phyloP scores from a whole-genome alignment of 768 basidiomycete species.

The Psilocybe cubensis region DNA sequence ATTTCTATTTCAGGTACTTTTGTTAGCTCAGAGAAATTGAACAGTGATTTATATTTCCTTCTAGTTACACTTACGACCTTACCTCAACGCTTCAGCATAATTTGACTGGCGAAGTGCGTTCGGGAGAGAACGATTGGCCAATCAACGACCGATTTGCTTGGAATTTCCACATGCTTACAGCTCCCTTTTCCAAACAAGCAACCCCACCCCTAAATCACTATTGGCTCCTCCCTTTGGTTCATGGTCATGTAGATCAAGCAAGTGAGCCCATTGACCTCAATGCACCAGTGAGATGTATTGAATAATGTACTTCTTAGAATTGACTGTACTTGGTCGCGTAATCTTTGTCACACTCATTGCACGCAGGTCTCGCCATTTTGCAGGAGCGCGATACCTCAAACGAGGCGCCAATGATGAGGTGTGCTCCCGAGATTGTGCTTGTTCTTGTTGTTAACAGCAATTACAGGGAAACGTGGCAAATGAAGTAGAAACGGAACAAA shows the following conservation, averaged over 20 bases:
- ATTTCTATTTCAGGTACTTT: conserved; percentile 93
- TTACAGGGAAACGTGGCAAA: conserved; percentile 94
- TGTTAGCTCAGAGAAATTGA: background rate
- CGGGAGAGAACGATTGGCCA: conserved; percentile 53
- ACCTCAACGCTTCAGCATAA: conserved; percentile 96
- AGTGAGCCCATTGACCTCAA: conserved; percentile 56
- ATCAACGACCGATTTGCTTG: conserved; percentile 93
- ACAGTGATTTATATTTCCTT: background rate
- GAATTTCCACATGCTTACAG: conserved; percentile 88
- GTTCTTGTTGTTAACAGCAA: background rate
- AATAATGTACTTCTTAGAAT: conserved; percentile 53
- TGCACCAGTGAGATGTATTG: background rate
- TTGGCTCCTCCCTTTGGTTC: conserved; percentile 91
- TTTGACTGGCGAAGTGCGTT: conserved; percentile 61
- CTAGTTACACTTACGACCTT: conserved; percentile 93
- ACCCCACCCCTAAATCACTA: conserved; percentile 53
- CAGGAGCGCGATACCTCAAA: conserved; percentile 93
- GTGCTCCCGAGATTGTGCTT: background rate
- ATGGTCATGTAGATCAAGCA: conserved; percentile 98
- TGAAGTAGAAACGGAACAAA: conserved; percentile 98
- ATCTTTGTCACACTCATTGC: conserved; percentile 96
- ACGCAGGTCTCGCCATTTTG: conserved; percentile 91
- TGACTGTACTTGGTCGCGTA: conserved; percentile 87
- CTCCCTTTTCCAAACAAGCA: conserved; percentile 57
- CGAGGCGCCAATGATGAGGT: conserved; percentile 95